phyloP scores from a whole-genome alignment of 768 basidiomycete genomes.

The Pisolithus tinctorius region DNA sequence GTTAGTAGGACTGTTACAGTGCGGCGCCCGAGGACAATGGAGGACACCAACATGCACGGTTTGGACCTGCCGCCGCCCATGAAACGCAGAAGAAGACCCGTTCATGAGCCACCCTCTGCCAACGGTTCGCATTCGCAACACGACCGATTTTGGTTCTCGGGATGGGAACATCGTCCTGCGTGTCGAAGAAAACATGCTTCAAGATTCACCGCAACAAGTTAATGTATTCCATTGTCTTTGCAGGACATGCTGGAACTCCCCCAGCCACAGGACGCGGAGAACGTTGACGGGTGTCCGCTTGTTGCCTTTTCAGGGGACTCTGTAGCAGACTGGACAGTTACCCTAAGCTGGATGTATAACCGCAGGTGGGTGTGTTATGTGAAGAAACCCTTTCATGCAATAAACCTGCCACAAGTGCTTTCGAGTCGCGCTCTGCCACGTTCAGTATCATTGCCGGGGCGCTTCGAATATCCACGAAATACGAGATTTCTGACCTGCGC shows the following conservation, averaged over 20 bases:
- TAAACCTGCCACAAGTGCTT: conserved; percentile 13
- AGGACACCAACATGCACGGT: background rate
- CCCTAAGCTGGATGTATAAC: conserved; percentile 29
- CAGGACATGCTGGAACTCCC: conserved; percentile 33
- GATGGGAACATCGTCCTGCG: conserved; percentile 32
- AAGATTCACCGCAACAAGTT: conserved; percentile 21
- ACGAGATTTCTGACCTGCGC: conserved; percentile 27
- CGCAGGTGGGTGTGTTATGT: conserved; percentile 18
- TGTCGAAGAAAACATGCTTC: conserved; percentile 15
- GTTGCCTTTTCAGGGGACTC: conserved; percentile 23
- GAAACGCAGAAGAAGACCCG: conserved; percentile 4
- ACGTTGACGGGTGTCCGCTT: conserved; percentile 26
- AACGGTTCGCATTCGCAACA: background rate
- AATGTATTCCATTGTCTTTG: conserved; percentile 22
- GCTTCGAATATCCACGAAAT: conserved; percentile 31
- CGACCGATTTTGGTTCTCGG: conserved; percentile 24
- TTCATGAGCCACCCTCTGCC: background rate
- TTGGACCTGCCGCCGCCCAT: conserved; percentile 2
- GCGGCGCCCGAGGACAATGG: background rate
- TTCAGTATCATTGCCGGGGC: conserved; percentile 23
- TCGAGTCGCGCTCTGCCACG: conserved; percentile 12
- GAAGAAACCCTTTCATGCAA: background rate
- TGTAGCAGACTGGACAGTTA: conserved; percentile 23
- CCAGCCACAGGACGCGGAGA: conserved; percentile 23
- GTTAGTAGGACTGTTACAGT: no score